Base-by-base conservation (phyloP, 2,329 filamentous ascomycete species). In the Cercospora beticola region DNA sequence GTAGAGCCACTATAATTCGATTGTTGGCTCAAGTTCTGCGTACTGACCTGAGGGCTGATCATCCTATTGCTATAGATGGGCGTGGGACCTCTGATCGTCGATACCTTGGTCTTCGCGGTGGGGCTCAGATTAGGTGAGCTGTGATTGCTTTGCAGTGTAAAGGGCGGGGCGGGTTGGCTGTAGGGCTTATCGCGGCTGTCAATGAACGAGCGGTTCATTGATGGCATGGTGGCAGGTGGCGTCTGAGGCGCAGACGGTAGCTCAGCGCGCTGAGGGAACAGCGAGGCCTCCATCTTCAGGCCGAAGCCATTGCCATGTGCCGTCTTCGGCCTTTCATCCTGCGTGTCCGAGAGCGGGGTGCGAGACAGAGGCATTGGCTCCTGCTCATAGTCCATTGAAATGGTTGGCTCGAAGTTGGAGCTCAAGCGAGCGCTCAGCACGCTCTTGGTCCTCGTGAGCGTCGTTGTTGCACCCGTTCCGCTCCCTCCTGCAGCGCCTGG, bases 171-270 rank as follows among this genome's bases (percentile, higher is more conserved):
- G 14, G 72, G 67, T 16, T 63, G 68, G 30, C 70, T 72, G 66
- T 77, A 78, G 8, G 76, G 73, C 69, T 74, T 75, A 64, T 78
- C 76, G 61, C 76, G 69, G 62, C 74, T 76, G 66, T 78, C 76
- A 66, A 78, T 74, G 72, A 77, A 77, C 21, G 68, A 70, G 10
- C 76, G 69, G 56, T 65, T 73, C 75, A 78, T 77, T 12, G 72
- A 65, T 6, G 75, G 72, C 33, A 69, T 66, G 33, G 65, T 72
- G n/a, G 68, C 60, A 6, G 70, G 56, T 6, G 58, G 43, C 4
- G 69, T 64, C 23, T 33, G 36, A 31, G 70, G 62, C 63, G 66
- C 12, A 49, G 60, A 49, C 6, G 67, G 60, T 28, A 65, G 64
- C 7, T 66, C 67, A 21, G 67, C 54, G 61, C 64, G 71, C 28